Percentiles rank a stretch among this genome's conserved stretches.
Evolutionary conservation across 306 rosid genomes (phyloP).

Genomic region (Prunus campanulata): DNA sequence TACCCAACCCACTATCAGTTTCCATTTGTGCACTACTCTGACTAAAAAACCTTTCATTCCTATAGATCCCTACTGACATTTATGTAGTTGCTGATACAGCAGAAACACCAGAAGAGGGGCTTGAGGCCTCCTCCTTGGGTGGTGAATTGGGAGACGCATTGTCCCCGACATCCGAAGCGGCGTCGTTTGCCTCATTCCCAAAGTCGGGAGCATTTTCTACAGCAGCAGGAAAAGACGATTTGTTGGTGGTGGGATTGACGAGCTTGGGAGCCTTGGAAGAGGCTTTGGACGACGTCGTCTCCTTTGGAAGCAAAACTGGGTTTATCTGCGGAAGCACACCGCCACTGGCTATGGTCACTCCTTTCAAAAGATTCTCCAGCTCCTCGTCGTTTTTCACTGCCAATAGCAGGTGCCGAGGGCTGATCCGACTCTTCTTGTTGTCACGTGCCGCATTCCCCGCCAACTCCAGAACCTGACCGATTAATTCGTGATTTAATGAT

Average conservation of each 20-base stretch:
- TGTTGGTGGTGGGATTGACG: constrained; percentile 27
- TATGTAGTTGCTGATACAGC: neutral
- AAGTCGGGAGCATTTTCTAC: neutral
- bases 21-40: neutral
- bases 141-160: neutral
- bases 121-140: neutral
- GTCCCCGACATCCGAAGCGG: neutral
- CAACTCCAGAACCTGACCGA: constrained; percentile 61
- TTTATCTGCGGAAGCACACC: constrained; percentile 76
- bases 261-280: neutral
- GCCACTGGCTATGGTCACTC: constrained; percentile 78
- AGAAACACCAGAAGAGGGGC: neutral
- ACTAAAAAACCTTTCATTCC: neutral
- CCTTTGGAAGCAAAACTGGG: constrained; percentile 66
- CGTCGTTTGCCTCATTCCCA: neutral
- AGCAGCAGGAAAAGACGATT: neutral
- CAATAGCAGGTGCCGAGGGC: constrained; percentile 65
- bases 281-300: neutral
- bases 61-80: neutral
- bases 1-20: neutral
- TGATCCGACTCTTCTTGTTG: constrained; percentile 77
- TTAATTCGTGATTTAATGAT: too few relatives aligned
- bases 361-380: constrained; percentile 58
- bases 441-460: constrained; percentile 89
- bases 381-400: constrained; percentile 89